Percentiles rank a stretch among this genome's conserved stretches.
Conservation (phyloP, 2,329 filamentous ascomycete species). For the Nannizziopsis arthrosporioides region DNA sequence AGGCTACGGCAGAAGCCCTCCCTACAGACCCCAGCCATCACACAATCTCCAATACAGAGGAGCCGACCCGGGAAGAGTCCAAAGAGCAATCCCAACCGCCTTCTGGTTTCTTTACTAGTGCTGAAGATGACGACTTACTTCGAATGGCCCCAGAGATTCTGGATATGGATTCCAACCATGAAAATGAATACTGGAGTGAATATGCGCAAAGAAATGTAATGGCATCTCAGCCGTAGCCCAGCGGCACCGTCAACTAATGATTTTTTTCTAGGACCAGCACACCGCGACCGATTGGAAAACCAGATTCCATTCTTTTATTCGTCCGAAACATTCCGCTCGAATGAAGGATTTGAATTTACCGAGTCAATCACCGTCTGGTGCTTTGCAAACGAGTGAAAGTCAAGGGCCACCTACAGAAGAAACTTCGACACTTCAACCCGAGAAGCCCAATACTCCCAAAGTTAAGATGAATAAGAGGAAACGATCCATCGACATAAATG, state of each 20-base stretch:
- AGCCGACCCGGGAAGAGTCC: background rate
- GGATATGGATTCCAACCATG: constrained; percentile 14
- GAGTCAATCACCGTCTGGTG: background rate
- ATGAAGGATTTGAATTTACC: background rate
- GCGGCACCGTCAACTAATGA: background rate
- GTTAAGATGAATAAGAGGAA: background rate
- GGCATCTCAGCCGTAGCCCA: background rate
- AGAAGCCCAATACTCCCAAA: background rate
- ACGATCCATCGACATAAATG: background rate
- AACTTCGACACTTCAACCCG: background rate
- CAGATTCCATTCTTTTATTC: constrained; percentile 11
- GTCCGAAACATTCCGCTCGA: constrained; percentile 9
- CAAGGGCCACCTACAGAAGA: background rate
- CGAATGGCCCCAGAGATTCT: constrained; percentile 17
- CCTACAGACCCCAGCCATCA: background rate
- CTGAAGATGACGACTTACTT: constrained; percentile 19
- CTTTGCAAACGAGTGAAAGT: background rate
- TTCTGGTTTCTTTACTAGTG: constrained; percentile 14
- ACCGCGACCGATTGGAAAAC: constrained; percentile 13
- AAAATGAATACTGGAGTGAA: constrained; percentile 19
- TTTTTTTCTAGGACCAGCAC: constrained; percentile 4
- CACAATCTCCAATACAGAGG: background rate
- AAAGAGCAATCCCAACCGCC: background rate
- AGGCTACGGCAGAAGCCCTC: background rate
- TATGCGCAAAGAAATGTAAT: constrained; percentile 17